These are phyloP conservation scores for Russula ochroleuca DNA, from an alignment of 768 basidiomycete species.

Conservation along the genomic window DNA sequence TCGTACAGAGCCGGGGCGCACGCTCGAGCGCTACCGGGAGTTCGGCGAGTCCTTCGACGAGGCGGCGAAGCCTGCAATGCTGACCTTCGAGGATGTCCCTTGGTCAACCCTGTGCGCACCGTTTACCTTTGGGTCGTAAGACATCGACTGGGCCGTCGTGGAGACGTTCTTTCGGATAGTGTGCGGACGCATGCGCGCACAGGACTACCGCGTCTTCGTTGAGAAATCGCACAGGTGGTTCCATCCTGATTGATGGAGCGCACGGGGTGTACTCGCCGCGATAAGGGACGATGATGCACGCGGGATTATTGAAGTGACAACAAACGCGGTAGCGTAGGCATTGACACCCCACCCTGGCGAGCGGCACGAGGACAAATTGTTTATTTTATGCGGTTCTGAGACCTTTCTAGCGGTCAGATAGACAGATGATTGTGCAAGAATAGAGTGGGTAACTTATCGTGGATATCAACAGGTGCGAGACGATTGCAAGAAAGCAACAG, in stretches of 20 bases:
- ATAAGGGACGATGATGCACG: conserved; percentile 55
- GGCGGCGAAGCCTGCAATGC: conserved; percentile 44
- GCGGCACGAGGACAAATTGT: conserved; percentile 30
- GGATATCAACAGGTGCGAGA: not conserved
- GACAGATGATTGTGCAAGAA: not conserved
- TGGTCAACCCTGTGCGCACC: conserved; percentile 70
- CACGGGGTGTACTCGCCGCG: conserved; percentile 55
- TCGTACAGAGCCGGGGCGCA: conserved; percentile 43
- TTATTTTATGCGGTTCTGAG: conserved; percentile 7
- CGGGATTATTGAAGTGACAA: conserved; percentile 60
- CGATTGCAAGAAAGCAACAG: not conserved
- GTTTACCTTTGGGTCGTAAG: conserved; percentile 49
- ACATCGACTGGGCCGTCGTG: conserved; percentile 67
- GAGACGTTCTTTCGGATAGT: conserved; percentile 63
- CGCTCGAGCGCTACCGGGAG: conserved; percentile 60
- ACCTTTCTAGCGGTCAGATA: not conserved
- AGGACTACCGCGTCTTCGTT: conserved; percentile 62
- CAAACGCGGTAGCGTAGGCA: conserved; percentile 68
- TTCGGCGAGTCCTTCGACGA: conserved; percentile 62
- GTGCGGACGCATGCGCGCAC: conserved; percentile 47
- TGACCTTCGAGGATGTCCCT: conserved; percentile 61
- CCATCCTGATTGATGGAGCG: conserved; percentile 78
- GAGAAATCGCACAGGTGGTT: conserved; percentile 69
- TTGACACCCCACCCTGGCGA: conserved; percentile 61
- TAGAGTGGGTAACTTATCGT: not conserved